Evolutionary conservation across 2,329 filamentous ascomycete genomes (phyloP).

Genomic region (Coniochaeta hoffmannii): DNA sequence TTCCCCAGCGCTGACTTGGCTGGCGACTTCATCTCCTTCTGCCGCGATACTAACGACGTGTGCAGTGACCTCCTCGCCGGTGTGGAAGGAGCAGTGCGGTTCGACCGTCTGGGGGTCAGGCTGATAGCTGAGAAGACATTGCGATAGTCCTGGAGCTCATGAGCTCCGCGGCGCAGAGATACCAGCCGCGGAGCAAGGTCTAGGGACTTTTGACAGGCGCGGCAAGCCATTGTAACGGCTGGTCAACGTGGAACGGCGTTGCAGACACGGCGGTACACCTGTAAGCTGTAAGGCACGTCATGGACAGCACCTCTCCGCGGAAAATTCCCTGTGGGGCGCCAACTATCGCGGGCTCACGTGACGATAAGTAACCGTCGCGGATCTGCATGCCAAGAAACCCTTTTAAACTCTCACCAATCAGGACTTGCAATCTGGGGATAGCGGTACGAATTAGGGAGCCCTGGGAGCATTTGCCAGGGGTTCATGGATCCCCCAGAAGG

Average conservation of each 20-base stretch:
- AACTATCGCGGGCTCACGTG: constrained; percentile 1
- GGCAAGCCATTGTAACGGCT: constrained; percentile 35
- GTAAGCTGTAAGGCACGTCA: neutral
- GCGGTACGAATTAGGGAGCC: too few relatives aligned
- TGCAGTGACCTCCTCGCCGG: neutral
- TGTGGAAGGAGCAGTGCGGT: neutral
- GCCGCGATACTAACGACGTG: neutral
- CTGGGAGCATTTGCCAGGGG: too few relatives aligned
- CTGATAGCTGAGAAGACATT: neutral
- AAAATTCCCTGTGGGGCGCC: neutral
- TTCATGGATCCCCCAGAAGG: too few relatives aligned
- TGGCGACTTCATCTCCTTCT: too few relatives aligned
- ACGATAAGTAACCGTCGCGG: neutral
- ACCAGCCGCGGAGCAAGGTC: constrained; percentile 25
- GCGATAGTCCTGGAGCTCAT: neutral
- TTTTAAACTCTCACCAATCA: too few relatives aligned
- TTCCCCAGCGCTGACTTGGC: constrained; percentile 1
- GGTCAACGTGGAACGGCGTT: neutral
- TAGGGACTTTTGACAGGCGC: constrained; percentile 39
- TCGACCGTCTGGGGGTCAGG: neutral
- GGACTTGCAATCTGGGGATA: too few relatives aligned
- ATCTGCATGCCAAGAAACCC: too few relatives aligned
- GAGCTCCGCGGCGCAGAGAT: neutral
- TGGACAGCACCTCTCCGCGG: neutral
- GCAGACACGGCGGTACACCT: neutral